A percentile compares a stretch with the other conserved stretches of the same genome.
phyloP scores from a whole-genome alignment of 768 basidiomycete genomes.

The Mycena epipterygia region DNA sequence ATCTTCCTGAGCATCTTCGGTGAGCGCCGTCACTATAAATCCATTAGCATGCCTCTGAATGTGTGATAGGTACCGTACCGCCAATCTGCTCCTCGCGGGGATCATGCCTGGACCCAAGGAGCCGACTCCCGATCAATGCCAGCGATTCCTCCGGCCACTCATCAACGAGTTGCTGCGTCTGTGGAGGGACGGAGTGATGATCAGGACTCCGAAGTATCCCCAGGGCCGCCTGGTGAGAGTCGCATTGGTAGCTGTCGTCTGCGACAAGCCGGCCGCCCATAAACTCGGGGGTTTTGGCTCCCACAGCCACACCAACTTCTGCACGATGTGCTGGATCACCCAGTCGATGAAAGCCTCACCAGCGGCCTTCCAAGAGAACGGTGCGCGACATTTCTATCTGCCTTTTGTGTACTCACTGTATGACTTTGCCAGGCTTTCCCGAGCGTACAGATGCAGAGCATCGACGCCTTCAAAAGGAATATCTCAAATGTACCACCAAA shows the following conservation, averaged over 20 bases:
- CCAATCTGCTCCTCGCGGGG: slow-evolving; percentile 41
- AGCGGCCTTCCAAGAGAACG: slow-evolving; percentile 35
- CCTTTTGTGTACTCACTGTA: background rate
- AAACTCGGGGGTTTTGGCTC: slow-evolving; percentile 49
- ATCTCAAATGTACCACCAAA: background rate
- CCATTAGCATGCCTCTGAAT: no score
- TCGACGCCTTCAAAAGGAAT: slow-evolving; percentile 20
- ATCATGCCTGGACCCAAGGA: slow-evolving; percentile 48
- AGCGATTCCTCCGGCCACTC: no score
- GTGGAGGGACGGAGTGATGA: slow-evolving; percentile 40
- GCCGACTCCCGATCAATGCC: slow-evolving; percentile 41
- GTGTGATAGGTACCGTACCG: slow-evolving; percentile 44
- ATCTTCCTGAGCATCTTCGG: slow-evolving; percentile 43
- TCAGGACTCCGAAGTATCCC: slow-evolving; percentile 40
- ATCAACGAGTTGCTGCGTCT: slow-evolving; percentile 43
- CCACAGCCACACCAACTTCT: slow-evolving; percentile 49
- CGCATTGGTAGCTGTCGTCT: slow-evolving; percentile 49
- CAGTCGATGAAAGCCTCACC: slow-evolving; percentile 39
- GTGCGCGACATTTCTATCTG: background rate
- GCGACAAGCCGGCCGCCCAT: slow-evolving; percentile 55
- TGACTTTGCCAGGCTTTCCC: background rate
- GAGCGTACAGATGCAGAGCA: slow-evolving; percentile 36
- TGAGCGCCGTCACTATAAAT: slow-evolving; percentile 18
- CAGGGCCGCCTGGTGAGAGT: no score
- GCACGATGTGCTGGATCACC: slow-evolving; percentile 51